Evolutionary conservation across 192 early-diverging fungal species (phyloP).

Genomic region (Backusella mclennaniae): DNA sequence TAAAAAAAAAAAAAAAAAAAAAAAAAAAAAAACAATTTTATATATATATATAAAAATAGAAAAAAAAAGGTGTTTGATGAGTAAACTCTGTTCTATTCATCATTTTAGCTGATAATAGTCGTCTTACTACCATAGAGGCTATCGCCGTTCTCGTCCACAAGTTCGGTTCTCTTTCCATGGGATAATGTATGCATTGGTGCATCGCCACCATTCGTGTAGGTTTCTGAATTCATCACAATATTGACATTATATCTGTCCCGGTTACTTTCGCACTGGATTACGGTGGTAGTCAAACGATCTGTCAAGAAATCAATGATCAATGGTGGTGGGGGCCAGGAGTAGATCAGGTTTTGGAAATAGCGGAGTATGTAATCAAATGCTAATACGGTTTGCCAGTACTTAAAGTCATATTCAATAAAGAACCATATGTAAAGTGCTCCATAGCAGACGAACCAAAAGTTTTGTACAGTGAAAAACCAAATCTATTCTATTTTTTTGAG

Average conservation of each 20-base stretch:
- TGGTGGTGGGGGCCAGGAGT: conserved; percentile 12
- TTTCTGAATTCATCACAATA: not conserved
- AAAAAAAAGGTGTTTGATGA: not conserved
- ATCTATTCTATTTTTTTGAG: not conserved
- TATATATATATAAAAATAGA: not conserved
- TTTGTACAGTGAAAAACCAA: conserved; percentile 11
- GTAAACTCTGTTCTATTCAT: not conserved
- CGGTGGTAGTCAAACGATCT: not conserved
- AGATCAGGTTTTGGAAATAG: not conserved
- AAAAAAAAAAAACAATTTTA: not conserved
- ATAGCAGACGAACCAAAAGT: not conserved
- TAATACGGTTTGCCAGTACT: not conserved
- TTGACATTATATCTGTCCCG: not conserved
- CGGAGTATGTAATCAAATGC: conserved; percentile 10
- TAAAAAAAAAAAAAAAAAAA: too few relatives aligned
- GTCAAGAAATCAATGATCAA: not conserved
- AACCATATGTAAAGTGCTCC: conserved; percentile 13
- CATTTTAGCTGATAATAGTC: not conserved
- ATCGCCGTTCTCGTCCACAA: not conserved
- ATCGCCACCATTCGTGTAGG: not conserved
- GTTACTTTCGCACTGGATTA: not conserved
- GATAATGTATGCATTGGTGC: not conserved
- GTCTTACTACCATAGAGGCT: not conserved
- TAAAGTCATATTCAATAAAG: not conserved
- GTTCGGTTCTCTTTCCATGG: not conserved